These are phyloP conservation scores for Ramaria sp. DNA, from an alignment of 768 basidiomycete species.

Conservation along the genomic window DNA sequence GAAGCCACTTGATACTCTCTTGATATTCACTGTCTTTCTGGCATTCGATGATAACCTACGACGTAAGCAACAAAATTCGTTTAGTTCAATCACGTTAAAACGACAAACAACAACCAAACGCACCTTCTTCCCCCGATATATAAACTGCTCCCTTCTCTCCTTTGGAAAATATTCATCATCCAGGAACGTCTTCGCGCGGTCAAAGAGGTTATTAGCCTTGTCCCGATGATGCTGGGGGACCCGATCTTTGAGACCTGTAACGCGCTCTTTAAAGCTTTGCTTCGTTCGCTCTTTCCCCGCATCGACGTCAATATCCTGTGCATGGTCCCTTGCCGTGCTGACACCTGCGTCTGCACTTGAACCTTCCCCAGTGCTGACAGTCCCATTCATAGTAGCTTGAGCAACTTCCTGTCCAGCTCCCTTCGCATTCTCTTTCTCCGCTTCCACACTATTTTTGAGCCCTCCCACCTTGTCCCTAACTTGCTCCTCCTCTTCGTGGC, in stretches of 20 bases:
- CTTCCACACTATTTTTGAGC: neutral
- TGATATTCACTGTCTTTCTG: slow-evolving; percentile 91
- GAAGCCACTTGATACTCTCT: slow-evolving; percentile 63
- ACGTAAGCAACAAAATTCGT: neutral
- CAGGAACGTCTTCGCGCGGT: slow-evolving; percentile 57
- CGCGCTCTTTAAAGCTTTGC: slow-evolving; percentile 20
- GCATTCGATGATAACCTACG: slow-evolving; percentile 75
- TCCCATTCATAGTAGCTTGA: neutral
- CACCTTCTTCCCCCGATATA: slow-evolving; percentile 86
- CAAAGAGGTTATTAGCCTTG: slow-evolving; percentile 36
- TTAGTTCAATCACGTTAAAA: neutral
- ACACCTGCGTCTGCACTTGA: too few species aligned
- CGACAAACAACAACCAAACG: slow-evolving; percentile 15
- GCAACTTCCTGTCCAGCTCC: neutral
- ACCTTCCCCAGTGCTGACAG: too few species aligned
- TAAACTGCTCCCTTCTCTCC: slow-evolving; percentile 85
- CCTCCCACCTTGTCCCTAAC: neutral
- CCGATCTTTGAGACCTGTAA: slow-evolving; percentile 37
- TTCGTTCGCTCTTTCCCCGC: slow-evolving; percentile 22
- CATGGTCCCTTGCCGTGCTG: neutral
- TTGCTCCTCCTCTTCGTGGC: neutral
- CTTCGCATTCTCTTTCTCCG: neutral
- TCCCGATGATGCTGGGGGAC: slow-evolving; percentile 65
- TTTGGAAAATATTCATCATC: slow-evolving; percentile 81
- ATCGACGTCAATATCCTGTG: slow-evolving; percentile 20